Base-by-base conservation (phyloP, 495 filamentous ascomycete species). In the Lasiosphaeriaceae sp. region DNA sequence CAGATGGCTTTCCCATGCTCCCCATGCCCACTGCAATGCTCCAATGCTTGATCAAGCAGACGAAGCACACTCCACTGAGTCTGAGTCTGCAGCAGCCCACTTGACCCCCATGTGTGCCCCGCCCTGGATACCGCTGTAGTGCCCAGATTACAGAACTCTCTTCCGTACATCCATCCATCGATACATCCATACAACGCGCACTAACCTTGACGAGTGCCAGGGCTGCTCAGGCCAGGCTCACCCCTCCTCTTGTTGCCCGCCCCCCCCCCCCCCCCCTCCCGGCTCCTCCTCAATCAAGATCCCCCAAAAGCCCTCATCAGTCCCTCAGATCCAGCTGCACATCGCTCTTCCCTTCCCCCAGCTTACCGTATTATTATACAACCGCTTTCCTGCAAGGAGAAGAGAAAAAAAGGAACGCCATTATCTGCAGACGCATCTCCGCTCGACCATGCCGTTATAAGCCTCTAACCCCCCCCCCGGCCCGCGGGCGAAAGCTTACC, bases 241-340 rank as follows among this genome's bases (percentile, higher is more conserved):
- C 47, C 24, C 23, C 54, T 39, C 57, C 51, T 52, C 45, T n/a
- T n/a, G n/a, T n/a, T n/a, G n/a, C n/a, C n/a, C n/a, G n/a, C n/a
- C 54, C 17, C 34, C 41, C 44, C 41, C 39, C 51, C 24, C 37
- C 57, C 55, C 41, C 55, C 21, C 52, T 43, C 46, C 45, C 19
- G 5, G 12, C 22, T 7, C 3, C 45, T 26, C 19, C 3, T 14
- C 19, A 19, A 19, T 6, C 11, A 11, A 8, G 53, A 58, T 53
- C 44, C 41, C 37, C 60, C 60, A 49, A 63, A 63, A 59, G 52
- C 47, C 55, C 65, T 61, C 59, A 41, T 19, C n/a, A n/a, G 58
- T 47, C 56, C 56, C 62, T 59, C 62, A 56, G 48, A 52, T 54
- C 50, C 54, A 55, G 24, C 43, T 54, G 63, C 50, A 57, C 22